Conservation (phyloP, 2,329 filamentous ascomycete genomes). For the Lachnellula hyalina region DNA sequence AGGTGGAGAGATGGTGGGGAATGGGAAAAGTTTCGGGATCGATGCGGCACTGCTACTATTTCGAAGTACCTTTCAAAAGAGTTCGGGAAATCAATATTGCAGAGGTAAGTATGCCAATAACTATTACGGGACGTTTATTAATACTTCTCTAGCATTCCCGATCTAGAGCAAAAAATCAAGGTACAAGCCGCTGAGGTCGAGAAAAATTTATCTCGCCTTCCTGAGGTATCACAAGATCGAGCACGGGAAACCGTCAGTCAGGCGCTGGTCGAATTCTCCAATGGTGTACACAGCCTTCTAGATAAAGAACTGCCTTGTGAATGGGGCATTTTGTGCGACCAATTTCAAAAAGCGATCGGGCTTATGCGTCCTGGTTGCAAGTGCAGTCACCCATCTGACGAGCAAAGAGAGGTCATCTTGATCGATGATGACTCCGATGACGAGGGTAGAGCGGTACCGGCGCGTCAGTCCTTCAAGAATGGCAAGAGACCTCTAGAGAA, state of each 20-base stretch:
- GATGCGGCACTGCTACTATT: slow-evolving; percentile 48
- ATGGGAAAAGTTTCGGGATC: slow-evolving; percentile 35
- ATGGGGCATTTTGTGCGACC: slow-evolving; percentile 31
- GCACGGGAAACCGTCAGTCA: slow-evolving; percentile 58
- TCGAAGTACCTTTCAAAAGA: slow-evolving; percentile 43
- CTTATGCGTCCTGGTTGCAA: slow-evolving; percentile 26
- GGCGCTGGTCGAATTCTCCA: slow-evolving; percentile 53
- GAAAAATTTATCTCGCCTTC: slow-evolving; percentile 50
- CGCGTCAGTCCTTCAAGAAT: no score
- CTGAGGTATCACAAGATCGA: slow-evolving; percentile 60
- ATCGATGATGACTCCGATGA: slow-evolving; percentile 11
- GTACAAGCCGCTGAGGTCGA: slow-evolving; percentile 46
- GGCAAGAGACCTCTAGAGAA: no score
- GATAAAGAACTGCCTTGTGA: slow-evolving; percentile 47
- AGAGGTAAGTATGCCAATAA: slow-evolving; percentile 21
- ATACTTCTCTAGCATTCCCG: slow-evolving; percentile 32
- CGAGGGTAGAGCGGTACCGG: no score
- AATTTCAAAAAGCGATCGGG: slow-evolving; percentile 32
- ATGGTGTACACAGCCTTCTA: slow-evolving; percentile 47
- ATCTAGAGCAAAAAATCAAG: slow-evolving; percentile 32
- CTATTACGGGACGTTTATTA: neutral
- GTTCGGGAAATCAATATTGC: slow-evolving; percentile 41
- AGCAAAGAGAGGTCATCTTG: neutral
- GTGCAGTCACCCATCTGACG: slow-evolving; percentile 1
- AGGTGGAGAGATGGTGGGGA: slow-evolving; percentile 39